Conservation (phyloP, 371 early-diverging fungal genomes). For the Mortierella sp. region DNA sequence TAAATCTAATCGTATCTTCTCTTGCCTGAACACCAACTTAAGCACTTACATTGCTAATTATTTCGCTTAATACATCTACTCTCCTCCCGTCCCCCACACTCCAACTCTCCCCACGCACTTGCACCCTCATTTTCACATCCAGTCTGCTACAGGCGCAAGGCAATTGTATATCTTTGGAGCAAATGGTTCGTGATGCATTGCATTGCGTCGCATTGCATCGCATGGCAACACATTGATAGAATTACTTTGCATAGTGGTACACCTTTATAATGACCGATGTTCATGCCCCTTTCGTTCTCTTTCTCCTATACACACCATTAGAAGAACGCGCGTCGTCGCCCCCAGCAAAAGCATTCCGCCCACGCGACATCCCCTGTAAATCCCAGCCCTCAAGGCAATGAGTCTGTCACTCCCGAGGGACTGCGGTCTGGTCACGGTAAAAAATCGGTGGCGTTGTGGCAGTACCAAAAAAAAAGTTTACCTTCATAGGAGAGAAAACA, state of each 20-base stretch:
- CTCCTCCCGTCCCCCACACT: neutral
- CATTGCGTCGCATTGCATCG: neutral
- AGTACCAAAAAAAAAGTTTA: conserved; percentile 4
- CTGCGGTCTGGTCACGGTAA: conserved; percentile 33
- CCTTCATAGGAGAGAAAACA: conserved; percentile 1
- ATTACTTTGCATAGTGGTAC: conserved; percentile 6
- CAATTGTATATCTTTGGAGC: neutral
- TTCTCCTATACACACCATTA: conserved; percentile 3
- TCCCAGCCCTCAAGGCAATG: conserved; percentile 13
- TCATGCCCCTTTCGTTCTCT: neutral
- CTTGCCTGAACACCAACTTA: neutral
- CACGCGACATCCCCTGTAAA: conserved; percentile 18
- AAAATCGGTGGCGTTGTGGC: neutral
- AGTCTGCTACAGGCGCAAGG: neutral
- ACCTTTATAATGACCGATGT: neutral
- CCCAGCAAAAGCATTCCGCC: conserved; percentile 31
- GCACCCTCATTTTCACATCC: neutral
- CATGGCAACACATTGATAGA: no score
- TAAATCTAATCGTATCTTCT: conserved; percentile 1
- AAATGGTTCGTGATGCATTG: conserved; percentile 10
- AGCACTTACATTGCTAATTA: no score
- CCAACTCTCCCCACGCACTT: neutral
- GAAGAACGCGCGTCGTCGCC: conserved; percentile 39
- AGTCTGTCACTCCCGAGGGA: conserved; percentile 12
- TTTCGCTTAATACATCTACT: no score